Evolutionary conservation across 2,329 filamentous ascomycete species (phyloP).

Genomic region (Neophaeococcomyces aloes): DNA sequence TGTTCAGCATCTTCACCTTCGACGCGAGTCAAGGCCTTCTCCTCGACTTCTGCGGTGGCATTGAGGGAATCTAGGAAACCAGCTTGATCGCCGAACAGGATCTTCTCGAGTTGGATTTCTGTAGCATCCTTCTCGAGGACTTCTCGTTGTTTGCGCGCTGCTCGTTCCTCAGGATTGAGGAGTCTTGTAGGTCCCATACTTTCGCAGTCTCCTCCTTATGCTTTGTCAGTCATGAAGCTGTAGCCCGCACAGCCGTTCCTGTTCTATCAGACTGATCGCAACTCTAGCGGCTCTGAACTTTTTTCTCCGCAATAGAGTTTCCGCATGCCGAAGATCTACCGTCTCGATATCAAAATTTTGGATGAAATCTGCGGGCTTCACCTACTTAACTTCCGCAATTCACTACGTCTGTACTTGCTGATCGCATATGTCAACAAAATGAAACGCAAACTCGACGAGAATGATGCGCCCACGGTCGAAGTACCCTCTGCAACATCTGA

Average conservation of each 20-base stretch:
- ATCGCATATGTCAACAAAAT: conserved; percentile 39
- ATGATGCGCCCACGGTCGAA: conserved; percentile 35
- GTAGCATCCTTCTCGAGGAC: conserved; percentile 62
- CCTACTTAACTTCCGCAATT: too few relatives aligned
- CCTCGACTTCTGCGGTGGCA: conserved; percentile 39
- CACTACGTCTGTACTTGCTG: too few relatives aligned
- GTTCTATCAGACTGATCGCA: background rate
- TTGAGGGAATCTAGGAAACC: conserved; percentile 69
- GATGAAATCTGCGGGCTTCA: too few relatives aligned
- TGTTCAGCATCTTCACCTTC: conserved; percentile 24
- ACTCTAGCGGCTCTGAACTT: conserved; percentile 40
- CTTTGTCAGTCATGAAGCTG: background rate
- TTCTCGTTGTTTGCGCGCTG: conserved; percentile 17
- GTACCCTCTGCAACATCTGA: conserved; percentile 17
- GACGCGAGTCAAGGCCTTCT: conserved; percentile 23
- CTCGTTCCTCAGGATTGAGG: conserved; percentile 3
- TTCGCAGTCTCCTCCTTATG: background rate
- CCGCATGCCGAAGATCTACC: too few relatives aligned
- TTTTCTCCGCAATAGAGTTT: conserved; percentile 50
- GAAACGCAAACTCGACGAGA: conserved; percentile 42
- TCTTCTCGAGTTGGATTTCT: conserved; percentile 73
- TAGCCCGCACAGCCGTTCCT: background rate
- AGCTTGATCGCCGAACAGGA: conserved; percentile 80
- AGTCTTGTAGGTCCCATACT: conserved; percentile 7
- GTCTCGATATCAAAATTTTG: too few relatives aligned